Base-by-base conservation (phyloP, 163 green algal genomes). In the Trebouxia gelatinosa region DNA sequence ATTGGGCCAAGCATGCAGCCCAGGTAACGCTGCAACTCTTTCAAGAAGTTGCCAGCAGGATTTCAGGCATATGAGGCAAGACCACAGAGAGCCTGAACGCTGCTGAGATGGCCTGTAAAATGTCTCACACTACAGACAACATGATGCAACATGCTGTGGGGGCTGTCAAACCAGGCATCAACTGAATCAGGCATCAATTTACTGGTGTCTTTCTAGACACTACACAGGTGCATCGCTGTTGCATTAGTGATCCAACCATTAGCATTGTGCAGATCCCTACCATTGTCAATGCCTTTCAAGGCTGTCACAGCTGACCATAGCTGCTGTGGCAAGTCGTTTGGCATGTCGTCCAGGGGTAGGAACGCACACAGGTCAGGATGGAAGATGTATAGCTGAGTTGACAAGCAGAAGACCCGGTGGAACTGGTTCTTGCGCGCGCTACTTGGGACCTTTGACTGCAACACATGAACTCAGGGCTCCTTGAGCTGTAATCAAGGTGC, bases 301-400 rank as follows among this genome's bases (percentile, higher is more conserved):
- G 28, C 64, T 16, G 50, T 35, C 37, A 72, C 64, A 72, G 64
- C 64, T 35, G 64, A 51, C 35, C 64, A 72, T 26, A 72, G 50
- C 3, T 72, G 64, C 37, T 72, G 64, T 35, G 64, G 64, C 35
- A 72, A 54, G 21, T 72, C 34, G 32, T 37, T 72, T 54, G 64
- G 64, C 64, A 72, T 54, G 37, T 72, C 64, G 21, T 72, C 64
- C 64, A 72, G 1, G 0, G 64, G 64, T 0, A 72, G 64, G 21
- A 72, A 72, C 21, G 64, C 35, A 17, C 35, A 72, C 37, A 72
- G 26, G 21, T 72, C 37, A 34, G 35, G 2, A 23, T 72, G 16
- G 37, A 35, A 72, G 0, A 72, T 32, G 37, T 72, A 72, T 13
- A 72, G 64, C 64, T 51, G 64, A 35, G 64, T 37, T 72, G 64